phyloP scores from a whole-genome alignment of 2,329 filamentous ascomycete genomes.

The Paecilomyces niveus region DNA sequence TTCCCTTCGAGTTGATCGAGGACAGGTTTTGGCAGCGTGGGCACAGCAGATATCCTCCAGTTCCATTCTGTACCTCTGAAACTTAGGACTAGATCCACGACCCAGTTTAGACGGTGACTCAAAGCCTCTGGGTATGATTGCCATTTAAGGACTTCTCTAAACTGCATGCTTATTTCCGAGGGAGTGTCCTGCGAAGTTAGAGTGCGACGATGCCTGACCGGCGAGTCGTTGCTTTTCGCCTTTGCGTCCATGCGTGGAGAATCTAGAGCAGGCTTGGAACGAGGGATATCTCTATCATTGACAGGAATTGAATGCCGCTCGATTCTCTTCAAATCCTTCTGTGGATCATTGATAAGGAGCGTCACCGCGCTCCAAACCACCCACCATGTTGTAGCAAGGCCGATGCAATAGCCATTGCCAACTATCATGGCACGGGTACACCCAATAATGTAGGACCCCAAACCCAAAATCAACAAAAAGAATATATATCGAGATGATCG shows the following conservation, averaged over 20 bases:
- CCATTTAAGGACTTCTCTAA: conserved; percentile 38
- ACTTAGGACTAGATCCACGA: conserved; percentile 49
- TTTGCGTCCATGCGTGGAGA: neutral
- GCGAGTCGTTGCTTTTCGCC: neutral
- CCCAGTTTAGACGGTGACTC: conserved; percentile 51
- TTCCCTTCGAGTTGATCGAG: conserved; percentile 13
- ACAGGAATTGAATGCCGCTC: conserved; percentile 30
- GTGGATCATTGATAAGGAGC: conserved; percentile 49
- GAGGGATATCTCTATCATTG: neutral
- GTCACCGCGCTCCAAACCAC: conserved; percentile 47
- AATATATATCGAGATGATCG: conserved; percentile 34
- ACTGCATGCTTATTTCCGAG: neutral
- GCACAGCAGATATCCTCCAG: conserved; percentile 46
- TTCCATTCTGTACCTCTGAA: conserved; percentile 57
- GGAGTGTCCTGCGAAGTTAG: neutral
- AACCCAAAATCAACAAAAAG: conserved; percentile 37
- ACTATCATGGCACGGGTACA: conserved; percentile 43
- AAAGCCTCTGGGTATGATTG: conserved; percentile 47
- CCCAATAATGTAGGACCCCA: conserved; percentile 38
- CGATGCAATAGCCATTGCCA: conserved; percentile 48
- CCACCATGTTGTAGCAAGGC: conserved; percentile 48
- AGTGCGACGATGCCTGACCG: neutral
- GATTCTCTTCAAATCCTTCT: conserved; percentile 50
- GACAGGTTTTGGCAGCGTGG: conserved; percentile 22
- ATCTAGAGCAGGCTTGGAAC: neutral